Base-by-base conservation (phyloP, 306 rosid genomes). In the Castanea mollissima region DNA sequence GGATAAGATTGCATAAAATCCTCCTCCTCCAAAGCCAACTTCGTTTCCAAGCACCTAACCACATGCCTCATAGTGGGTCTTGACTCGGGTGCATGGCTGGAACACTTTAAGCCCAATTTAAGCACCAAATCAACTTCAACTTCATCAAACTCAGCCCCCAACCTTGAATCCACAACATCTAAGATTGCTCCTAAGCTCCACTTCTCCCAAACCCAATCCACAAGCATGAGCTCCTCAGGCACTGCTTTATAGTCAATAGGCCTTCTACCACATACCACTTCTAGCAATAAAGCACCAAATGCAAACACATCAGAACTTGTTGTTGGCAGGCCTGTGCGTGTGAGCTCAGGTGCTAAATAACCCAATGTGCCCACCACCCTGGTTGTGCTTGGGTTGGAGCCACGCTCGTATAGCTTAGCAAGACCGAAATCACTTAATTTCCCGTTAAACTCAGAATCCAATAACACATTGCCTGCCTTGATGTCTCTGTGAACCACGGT, bases 351-450 rank as follows among this genome's bases (percentile, higher is more conserved):
- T 27, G 86, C 86, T 13, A 83, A 73, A 76, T 78, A 83, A 25
- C 83, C 83, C 86, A 83, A 15, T 16, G 83, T 83, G 35, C 86
- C 86, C 15, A 78, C 86, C 21, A 83, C 86, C n/a, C 46, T 59
- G 5, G 83, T 83, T 1, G 86, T 83, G 58, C 63, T 69, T 46
- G 86, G 80, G 25, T 74, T 79, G 11, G 83, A 69, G 6, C 86
- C 86, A 38, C 16, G 83, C 73, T 79, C 86, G 31, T 71, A 79
- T 2, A 83, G 32, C 80, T 83, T 83, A 20, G 86, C 83, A 25
- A 83, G 83, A 52, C 86, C 86, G 2, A 83, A 83, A 54, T 78
- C 86, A 21, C 86, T 78, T 35, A 82, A 79, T 59, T 68, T 68
- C 14, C 76, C 82, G 20, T 74, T 78, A 25, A 74, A 54, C 14